A percentile compares a stretch with the other conserved stretches of the same genome.
Evolutionary conservation across 345 rosid genomes (phyloP).

Genomic region (Eucalyptus cloeziana): DNA sequence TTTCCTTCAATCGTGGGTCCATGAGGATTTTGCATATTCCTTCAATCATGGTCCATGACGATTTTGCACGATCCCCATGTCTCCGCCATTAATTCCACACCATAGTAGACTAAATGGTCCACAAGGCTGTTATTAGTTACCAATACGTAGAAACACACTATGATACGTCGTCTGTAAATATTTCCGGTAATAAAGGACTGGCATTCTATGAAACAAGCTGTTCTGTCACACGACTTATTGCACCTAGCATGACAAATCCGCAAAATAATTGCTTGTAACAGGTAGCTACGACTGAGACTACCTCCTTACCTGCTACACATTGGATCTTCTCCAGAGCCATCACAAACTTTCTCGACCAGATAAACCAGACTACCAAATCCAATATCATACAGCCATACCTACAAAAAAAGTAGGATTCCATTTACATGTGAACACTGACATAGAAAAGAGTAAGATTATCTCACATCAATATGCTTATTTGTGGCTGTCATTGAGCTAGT

Average conservation of each 20-base stretch:
- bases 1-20: neutral
- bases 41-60: conserved; percentile 28
- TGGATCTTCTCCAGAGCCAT: too few relatives aligned
- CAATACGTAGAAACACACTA: conserved; percentile 19
- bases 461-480: too few relatives aligned
- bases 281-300: neutral
- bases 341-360: too few relatives aligned
- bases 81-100: conserved; percentile 41
- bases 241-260: neutral
- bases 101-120: conserved; percentile 61
- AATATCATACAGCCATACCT: too few relatives aligned
- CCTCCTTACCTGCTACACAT: too few relatives aligned
- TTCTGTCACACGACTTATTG: neutral
- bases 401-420: too few relatives aligned
- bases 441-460: too few relatives aligned
- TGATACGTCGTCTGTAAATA: neutral
- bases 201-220: neutral
- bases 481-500: too few relatives aligned
- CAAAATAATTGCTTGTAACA: neutral
- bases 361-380: too few relatives aligned
- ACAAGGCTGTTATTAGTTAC: conserved; percentile 54
- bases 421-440: too few relatives aligned
- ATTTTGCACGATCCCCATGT: conserved; percentile 53
- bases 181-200: neutral
- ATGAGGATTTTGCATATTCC: too few relatives aligned